Evolutionary conservation across 2,329 filamentous ascomycete genomes (phyloP).

Genomic region (Cercospora sesami): DNA sequence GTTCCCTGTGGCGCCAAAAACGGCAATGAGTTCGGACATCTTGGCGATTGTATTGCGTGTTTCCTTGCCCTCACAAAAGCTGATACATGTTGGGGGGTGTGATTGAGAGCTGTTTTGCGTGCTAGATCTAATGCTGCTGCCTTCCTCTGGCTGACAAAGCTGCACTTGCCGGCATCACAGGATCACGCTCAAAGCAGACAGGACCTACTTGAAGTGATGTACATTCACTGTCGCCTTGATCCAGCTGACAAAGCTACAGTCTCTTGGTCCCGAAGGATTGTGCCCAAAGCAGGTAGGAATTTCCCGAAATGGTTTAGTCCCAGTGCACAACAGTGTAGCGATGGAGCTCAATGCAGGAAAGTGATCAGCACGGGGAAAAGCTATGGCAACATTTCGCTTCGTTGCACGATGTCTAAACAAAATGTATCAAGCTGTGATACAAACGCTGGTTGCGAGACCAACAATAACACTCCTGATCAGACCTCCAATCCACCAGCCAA

Average conservation of each 20-base stretch:
- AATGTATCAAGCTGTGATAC: no score
- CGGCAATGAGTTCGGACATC: constrained; percentile 50
- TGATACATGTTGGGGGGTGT: no score
- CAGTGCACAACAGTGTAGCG: background rate
- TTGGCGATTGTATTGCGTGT: no score
- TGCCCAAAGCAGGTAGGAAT: background rate
- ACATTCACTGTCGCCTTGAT: background rate
- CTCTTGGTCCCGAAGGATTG: background rate
- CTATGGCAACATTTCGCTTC: no score
- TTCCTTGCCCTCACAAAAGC: no score
- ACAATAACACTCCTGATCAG: no score
- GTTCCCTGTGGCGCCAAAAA: constrained; percentile 60
- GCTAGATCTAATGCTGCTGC: background rate
- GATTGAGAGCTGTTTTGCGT: no score
- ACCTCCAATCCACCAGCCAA: no score
- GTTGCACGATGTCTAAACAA: no score
- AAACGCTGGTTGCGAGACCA: no score
- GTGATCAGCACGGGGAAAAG: no score
- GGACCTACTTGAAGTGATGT: background rate
- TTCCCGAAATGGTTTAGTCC: background rate
- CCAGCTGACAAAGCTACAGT: background rate
- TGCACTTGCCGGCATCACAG: background rate
- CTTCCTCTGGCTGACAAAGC: background rate
- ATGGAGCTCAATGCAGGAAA: background rate
- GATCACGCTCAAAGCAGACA: background rate